Evolutionary conservation across 805 yeast species (phyloP).

Genomic region (Ascoidea tarda): DNA sequence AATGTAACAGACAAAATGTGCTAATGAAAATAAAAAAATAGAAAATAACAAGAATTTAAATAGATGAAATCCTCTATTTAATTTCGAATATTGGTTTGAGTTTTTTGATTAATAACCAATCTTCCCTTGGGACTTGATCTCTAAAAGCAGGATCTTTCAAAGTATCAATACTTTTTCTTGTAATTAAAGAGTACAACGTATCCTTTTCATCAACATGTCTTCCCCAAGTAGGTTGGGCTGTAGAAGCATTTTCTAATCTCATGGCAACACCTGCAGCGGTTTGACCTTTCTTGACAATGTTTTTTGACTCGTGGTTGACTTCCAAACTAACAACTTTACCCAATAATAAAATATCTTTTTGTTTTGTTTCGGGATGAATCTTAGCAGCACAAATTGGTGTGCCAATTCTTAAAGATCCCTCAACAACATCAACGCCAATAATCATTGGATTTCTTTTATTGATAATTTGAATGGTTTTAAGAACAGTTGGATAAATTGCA

Average conservation of each 20-base stretch:
- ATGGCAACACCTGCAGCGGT: conserved; percentile 98
- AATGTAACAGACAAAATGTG: too few species aligned
- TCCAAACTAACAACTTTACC: conserved; percentile 92
- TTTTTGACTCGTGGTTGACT: conserved; percentile 82
- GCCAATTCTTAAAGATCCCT: conserved; percentile 81
- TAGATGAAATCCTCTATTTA: conserved; percentile 14
- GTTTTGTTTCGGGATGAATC: conserved; percentile 72
- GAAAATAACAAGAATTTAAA: too few species aligned
- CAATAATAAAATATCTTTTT: conserved; percentile 47
- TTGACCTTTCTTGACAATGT: conserved; percentile 80
- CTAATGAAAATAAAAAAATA: too few species aligned
- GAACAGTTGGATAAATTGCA: conserved; percentile 91
- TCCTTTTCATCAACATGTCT: conserved; percentile 96
- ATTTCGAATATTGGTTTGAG: conserved; percentile 84
- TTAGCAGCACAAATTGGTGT: conserved; percentile 95
- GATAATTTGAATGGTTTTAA: conserved; percentile 89
- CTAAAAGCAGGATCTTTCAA: conserved; percentile 97
- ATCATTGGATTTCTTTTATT: conserved; percentile 99
- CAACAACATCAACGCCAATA: conserved; percentile 94
- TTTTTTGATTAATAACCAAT: conserved; percentile 85
- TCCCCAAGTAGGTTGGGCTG: conserved; percentile 96
- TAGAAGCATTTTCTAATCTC: conserved; percentile 86
- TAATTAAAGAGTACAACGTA: conserved; percentile 73
- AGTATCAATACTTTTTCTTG: conserved; percentile 89
- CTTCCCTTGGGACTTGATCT: conserved; percentile 85